These are phyloP conservation scores for Fagus crenata DNA, from an alignment of 306 rosid genomes.

Conservation along the genomic window DNA sequence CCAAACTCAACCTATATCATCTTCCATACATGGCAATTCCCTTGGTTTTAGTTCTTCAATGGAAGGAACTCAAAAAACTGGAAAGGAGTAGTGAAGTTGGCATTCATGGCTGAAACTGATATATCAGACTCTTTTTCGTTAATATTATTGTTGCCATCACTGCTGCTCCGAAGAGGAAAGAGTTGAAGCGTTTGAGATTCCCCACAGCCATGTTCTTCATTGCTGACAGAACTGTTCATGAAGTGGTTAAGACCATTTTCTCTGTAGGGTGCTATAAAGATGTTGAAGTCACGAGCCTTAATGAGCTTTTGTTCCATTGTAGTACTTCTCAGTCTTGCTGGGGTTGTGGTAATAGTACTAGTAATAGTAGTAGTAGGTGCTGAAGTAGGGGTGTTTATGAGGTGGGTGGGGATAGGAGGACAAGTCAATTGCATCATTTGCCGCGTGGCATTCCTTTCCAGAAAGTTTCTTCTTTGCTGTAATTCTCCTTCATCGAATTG, in stretches of 20 bases:
- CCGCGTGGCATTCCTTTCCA: constrained; percentile 86
- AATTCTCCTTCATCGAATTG: constrained; percentile 68
- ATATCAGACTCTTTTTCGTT: constrained; percentile 47
- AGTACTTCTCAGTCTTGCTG: constrained; percentile 13
- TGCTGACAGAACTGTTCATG: constrained; percentile 7
- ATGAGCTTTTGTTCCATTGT: constrained; percentile 54
- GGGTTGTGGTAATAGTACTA: constrained; percentile 19
- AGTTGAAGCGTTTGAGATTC: constrained; percentile 84
- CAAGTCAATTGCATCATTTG: constrained; percentile 67
- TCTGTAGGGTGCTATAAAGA: constrained; percentile 44
- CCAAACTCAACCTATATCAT: constrained; percentile 1
- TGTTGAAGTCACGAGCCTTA: constrained; percentile 50
- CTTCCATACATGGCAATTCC: constrained; percentile 11
- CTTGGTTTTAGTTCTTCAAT: constrained; percentile 43
- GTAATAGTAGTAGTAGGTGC: background rate
- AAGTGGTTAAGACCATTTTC: constrained; percentile 32
- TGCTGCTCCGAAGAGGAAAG: constrained; percentile 68
- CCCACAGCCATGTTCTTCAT: constrained; percentile 25
- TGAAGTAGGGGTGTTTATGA: constrained; percentile 34
- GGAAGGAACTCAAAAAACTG: constrained; percentile 83
- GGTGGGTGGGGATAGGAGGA: constrained; percentile 42
- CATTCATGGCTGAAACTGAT: constrained; percentile 46
- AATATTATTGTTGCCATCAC: constrained; percentile 21
- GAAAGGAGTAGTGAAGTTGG: constrained; percentile 40
- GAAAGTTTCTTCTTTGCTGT: constrained; percentile 60